Conservation (phyloP, 805 yeast genomes). For the Candida chauliodis region DNA sequence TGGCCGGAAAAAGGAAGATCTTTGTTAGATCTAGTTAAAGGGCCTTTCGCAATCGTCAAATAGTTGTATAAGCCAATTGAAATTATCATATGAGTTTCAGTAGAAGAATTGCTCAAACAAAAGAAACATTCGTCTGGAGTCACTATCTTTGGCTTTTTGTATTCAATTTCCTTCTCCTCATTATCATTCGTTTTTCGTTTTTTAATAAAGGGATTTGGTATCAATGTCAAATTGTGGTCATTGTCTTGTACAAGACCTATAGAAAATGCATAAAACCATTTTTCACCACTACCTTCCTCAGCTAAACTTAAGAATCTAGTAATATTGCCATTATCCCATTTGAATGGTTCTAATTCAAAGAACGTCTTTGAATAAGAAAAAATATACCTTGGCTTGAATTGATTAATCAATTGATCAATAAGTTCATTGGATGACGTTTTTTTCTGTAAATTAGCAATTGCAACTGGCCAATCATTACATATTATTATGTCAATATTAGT, state of each 20-base stretch:
- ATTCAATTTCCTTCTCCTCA: constrained; percentile 11
- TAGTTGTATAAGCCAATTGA: constrained; percentile 67
- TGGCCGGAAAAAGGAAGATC: constrained; percentile 69
- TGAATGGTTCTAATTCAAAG: constrained; percentile 55
- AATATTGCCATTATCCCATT: constrained; percentile 46
- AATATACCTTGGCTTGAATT: constrained; percentile 61
- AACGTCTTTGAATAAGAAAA: constrained; percentile 54
- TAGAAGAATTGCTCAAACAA: constrained; percentile 74
- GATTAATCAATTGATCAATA: constrained; percentile 45
- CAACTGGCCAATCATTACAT: constrained; percentile 50
- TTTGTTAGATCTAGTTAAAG: constrained; percentile 54
- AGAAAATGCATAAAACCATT: constrained; percentile 75
- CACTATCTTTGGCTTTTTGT: constrained; percentile 35
- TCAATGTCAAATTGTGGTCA: constrained; percentile 9
- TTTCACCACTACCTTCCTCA: constrained; percentile 48
- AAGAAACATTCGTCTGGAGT: constrained; percentile 70
- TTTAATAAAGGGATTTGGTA: constrained; percentile 24
- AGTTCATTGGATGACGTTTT: constrained; percentile 28
- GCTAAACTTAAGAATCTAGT: constrained; percentile 69
- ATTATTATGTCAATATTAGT: constrained; percentile 50
- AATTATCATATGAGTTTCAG: constrained; percentile 76
- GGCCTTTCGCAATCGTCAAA: constrained; percentile 82
- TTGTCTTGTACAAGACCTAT: constrained; percentile 13
- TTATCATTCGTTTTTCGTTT: constrained; percentile 14
- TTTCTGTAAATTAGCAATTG: constrained; percentile 43